Conservation (phyloP, 345 rosid species). For the Sapria himalayana region DNA sequence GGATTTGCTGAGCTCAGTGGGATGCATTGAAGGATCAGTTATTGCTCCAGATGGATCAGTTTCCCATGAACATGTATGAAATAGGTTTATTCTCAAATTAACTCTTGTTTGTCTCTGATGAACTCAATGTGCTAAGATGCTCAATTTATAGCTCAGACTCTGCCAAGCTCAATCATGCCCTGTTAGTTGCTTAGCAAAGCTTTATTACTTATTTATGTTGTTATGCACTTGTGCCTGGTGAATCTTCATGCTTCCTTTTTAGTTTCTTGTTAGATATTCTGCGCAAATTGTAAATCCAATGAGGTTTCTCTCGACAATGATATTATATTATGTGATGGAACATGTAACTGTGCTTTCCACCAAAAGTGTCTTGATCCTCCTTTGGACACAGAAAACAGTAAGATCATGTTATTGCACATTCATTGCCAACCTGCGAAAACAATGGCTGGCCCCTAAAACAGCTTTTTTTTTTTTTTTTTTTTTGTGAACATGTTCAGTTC, state of each 20-base stretch:
- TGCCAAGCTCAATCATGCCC: background rate
- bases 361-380: conserved; percentile 92
- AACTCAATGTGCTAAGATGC: no score
- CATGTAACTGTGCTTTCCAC: conserved; percentile 83
- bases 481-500: conserved; percentile 32
- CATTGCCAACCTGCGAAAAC: conserved; percentile 1
- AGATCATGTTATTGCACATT: conserved; percentile 12
- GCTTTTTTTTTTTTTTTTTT: background rate
- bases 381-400: conserved; percentile 69
- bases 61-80: background rate
- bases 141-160: no score
- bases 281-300: conserved; percentile 70
- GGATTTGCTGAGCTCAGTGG: background rate
- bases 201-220: no score
- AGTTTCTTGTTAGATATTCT: conserved; percentile 44
- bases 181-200: background rate
- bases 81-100: no score
- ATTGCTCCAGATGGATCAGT: background rate
- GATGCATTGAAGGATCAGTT: background rate
- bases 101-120: no score
- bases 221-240: no score
- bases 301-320: conserved; percentile 85
- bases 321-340: conserved; percentile 88
- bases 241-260: conserved; percentile 5
- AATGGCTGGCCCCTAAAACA: conserved; percentile 10